A percentile compares a stretch with the other conserved stretches of the same genome.
Evolutionary conservation across 495 filamentous ascomycete genomes (phyloP).

Genomic region (Penicillium tannophilum): DNA sequence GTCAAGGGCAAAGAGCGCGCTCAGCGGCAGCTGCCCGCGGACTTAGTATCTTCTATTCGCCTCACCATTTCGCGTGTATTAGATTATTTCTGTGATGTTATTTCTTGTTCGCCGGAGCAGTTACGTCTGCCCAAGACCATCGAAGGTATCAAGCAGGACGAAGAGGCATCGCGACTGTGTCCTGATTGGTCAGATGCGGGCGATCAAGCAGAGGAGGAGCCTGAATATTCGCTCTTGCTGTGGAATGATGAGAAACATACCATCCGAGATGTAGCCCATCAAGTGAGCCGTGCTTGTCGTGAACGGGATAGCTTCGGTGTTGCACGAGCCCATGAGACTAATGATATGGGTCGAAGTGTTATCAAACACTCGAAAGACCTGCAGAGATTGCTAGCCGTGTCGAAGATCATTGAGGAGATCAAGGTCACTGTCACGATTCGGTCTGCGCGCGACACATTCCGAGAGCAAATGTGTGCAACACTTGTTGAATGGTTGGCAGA

Average conservation of each 20-base stretch:
- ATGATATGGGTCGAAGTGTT: slow-evolving; percentile 83
- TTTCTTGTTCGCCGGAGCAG: slow-evolving; percentile 96
- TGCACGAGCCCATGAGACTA: slow-evolving; percentile 79
- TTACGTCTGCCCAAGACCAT: slow-evolving; percentile 81
- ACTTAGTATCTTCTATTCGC: slow-evolving; percentile 71
- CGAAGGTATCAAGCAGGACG: slow-evolving; percentile 77
- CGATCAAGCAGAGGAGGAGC: slow-evolving; percentile 54
- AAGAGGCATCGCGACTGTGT: slow-evolving; percentile 73
- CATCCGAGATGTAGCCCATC: slow-evolving; percentile 82
- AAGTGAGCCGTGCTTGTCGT: slow-evolving; percentile 88
- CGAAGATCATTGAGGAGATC: slow-evolving; percentile 87
- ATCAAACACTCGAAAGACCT: slow-evolving; percentile 74
- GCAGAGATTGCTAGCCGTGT: slow-evolving; percentile 68
- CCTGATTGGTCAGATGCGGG: slow-evolving; percentile 72
- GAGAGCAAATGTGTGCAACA: slow-evolving; percentile 98
- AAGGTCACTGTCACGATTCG: slow-evolving; percentile 95
- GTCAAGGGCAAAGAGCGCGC: slow-evolving; percentile 65
- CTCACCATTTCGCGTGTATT: slow-evolving; percentile 82
- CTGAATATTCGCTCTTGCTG: slow-evolving; percentile 83
- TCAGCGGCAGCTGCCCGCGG: slow-evolving; percentile 62
- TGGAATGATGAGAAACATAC: slow-evolving; percentile 99
- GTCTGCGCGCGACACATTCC: slow-evolving; percentile 89
- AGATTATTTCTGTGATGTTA: slow-evolving; percentile 95
- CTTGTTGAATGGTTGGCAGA: slow-evolving; percentile 96
- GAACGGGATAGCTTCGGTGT: slow-evolving; percentile 66